phyloP scores from a whole-genome alignment of 1,139 yeast genomes.

The Yamadazyma siamensis region DNA sequence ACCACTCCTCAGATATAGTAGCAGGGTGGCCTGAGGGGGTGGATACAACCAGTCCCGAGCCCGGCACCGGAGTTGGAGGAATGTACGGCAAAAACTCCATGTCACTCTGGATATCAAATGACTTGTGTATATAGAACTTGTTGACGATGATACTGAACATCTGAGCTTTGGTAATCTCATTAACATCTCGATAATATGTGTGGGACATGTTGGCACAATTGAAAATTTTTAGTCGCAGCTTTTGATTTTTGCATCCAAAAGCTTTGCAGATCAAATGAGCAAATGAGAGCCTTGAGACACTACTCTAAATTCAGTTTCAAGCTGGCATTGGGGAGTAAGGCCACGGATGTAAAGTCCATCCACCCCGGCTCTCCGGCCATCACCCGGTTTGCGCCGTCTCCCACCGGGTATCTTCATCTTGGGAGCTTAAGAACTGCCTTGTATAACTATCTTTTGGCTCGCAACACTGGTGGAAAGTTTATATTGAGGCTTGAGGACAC shows the following conservation, averaged over 20 bases:
- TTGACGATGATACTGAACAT: conserved; percentile 30
- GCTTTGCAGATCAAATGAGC: neutral
- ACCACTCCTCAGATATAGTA: too few relatives aligned
- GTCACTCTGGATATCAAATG: conserved; percentile 70
- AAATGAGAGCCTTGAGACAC: conserved; percentile 6
- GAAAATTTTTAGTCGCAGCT: conserved; percentile 7
- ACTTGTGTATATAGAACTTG: conserved; percentile 60
- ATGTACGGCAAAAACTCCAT: conserved; percentile 62
- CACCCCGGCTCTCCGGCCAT: conserved; percentile 64
- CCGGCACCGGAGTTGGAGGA: too few relatives aligned
- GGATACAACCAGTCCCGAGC: too few relatives aligned
- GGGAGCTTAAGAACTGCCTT: conserved; percentile 93
- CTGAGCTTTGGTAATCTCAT: conserved; percentile 11
- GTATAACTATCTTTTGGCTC: conserved; percentile 82
- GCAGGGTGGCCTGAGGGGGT: too few relatives aligned
- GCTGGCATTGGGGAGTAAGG: neutral
- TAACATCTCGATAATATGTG: conserved; percentile 4
- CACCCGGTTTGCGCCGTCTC: conserved; percentile 97
- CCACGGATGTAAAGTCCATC: conserved; percentile 15
- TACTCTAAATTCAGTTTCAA: conserved; percentile 8
- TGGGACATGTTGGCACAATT: conserved; percentile 2
- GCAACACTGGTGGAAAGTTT: conserved; percentile 75
- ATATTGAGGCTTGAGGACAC: conserved; percentile 87
- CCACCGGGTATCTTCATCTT: conserved; percentile 88
- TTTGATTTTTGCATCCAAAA: neutral